These are phyloP conservation scores for Camellia sinensis DNA, from an alignment of 148 eudicot species.

Conservation along the genomic window DNA sequence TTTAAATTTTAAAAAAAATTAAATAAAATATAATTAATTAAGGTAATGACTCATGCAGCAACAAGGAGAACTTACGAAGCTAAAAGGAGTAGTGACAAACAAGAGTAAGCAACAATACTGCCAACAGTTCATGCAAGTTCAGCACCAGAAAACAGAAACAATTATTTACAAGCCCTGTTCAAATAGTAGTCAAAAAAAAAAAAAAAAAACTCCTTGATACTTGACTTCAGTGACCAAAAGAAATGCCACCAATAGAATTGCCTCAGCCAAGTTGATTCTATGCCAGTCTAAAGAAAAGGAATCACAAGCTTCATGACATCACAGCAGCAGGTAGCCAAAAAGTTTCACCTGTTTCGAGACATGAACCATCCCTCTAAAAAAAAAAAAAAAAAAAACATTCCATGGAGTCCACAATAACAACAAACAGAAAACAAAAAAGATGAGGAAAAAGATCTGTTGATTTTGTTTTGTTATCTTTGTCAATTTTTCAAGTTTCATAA, in stretches of 20 bases:
- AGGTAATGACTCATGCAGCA: neutral
- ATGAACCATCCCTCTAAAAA: neutral
- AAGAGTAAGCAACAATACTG: neutral
- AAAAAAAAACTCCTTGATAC: neutral
- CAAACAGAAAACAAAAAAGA: neutral
- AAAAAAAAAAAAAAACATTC: too few relatives aligned
- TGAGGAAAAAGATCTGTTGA: too few relatives aligned
- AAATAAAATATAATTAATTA: too few relatives aligned
- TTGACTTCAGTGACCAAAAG: neutral
- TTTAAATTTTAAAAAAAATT: too few relatives aligned
- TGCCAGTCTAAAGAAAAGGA: constrained; percentile 1
- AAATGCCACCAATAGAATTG: neutral
- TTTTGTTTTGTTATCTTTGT: too few relatives aligned
- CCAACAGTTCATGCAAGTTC: too few relatives aligned
- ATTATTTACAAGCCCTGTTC: neutral
- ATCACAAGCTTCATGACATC: neutral
- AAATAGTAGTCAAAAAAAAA: neutral
- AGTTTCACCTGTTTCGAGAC: constrained; percentile 2
- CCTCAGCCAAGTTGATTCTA: neutral
- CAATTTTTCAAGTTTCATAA: too few relatives aligned
- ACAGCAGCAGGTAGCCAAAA: neutral
- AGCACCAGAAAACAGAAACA: neutral
- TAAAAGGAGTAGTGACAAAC: constrained; percentile 4
- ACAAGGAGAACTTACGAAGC: neutral
- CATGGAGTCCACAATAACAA: too few relatives aligned